Base-by-base conservation (phyloP, 2,329 filamentous ascomycete species). In the Penicillium psychrosexuale region DNA sequence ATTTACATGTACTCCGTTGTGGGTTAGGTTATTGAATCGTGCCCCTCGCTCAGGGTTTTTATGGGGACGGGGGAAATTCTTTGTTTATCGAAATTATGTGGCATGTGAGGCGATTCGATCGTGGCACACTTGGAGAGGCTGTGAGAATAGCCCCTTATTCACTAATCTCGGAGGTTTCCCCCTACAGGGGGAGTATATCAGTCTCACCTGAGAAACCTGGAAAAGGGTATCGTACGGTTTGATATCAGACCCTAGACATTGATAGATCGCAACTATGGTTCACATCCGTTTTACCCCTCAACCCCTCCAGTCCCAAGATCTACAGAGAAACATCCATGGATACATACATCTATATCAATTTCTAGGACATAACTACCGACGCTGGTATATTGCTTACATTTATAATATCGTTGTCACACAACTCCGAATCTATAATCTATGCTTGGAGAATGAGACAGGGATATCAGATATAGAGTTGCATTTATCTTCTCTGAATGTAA, bases 81-180 rank as follows among this genome's bases (percentile, higher is more conserved):
- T 56, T 57, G 53, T 59, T 61, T 53, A 61, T 59, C 49, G 47
- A 48, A 58, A 60, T 53, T 60, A 57, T 61, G 60, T 63, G 62
- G 62, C 62, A 65, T 65, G 62, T 65, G 61, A 65, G 62, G 61
- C 58, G 60, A 49, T 56, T 57, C 43, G 56, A 60, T 61, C 61
- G 61, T 63, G 61, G 61, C 58, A 61, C 56, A 43, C 47, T 45
- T 45, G 40, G 34, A 55, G 42, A 56, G 40, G 47, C 36, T 40
- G 44, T 47, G 31, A 27, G n/a, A 24, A 27, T 24, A n/a, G 43
- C 51, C 51, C 51, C 44, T 53, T 42, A 49, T 53, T 53, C 31
- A 36, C 9, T 30, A 27, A 30, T 50, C 30, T 34, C 22, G 30
- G 8, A 7, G 17, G 31, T 13, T 4, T 11, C 31, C 33, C 44